phyloP scores from a whole-genome alignment of 768 basidiomycete species.

The Lentinus tigrinus region DNA sequence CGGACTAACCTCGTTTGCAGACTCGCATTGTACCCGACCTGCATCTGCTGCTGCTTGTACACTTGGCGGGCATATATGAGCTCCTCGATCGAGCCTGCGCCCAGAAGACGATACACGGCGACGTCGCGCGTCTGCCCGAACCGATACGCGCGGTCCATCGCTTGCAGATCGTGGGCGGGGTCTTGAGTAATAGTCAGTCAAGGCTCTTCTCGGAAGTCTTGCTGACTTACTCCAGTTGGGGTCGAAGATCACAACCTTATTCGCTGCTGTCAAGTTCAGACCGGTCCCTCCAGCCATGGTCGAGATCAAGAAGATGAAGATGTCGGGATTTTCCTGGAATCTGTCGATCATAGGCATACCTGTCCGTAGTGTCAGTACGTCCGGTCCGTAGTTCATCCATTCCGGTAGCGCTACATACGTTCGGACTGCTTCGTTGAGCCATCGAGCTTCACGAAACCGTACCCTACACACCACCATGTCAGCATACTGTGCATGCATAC shows the following conservation, averaged over 20 bases:
- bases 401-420: background rate
- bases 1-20: slow-evolving; percentile 47
- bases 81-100: slow-evolving; percentile 86
- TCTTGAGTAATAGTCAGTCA: slow-evolving; percentile 47
- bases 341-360: slow-evolving; percentile 86
- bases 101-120: slow-evolving; percentile 77
- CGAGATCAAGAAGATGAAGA: slow-evolving; percentile 85
- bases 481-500: background rate
- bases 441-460: slow-evolving; percentile 72
- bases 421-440: slow-evolving; percentile 60
- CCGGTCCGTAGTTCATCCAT: slow-evolving; percentile 2
- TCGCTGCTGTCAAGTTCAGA: slow-evolving; percentile 86
- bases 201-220: background rate
- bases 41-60: slow-evolving; percentile 93
- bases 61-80: slow-evolving; percentile 86
- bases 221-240: slow-evolving; percentile 87
- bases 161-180: slow-evolving; percentile 92
- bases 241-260: slow-evolving; percentile 93
- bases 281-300: slow-evolving; percentile 92
- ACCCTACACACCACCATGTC: slow-evolving; percentile 26
- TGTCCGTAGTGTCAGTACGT: slow-evolving; percentile 25
- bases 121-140: slow-evolving; percentile 89
- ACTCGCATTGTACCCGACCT: slow-evolving; percentile 83
- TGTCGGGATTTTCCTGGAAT: slow-evolving; percentile 71
- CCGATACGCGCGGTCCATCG: slow-evolving; percentile 84